Conservation (phyloP, 805 yeast species). For the Candida alai region DNA sequence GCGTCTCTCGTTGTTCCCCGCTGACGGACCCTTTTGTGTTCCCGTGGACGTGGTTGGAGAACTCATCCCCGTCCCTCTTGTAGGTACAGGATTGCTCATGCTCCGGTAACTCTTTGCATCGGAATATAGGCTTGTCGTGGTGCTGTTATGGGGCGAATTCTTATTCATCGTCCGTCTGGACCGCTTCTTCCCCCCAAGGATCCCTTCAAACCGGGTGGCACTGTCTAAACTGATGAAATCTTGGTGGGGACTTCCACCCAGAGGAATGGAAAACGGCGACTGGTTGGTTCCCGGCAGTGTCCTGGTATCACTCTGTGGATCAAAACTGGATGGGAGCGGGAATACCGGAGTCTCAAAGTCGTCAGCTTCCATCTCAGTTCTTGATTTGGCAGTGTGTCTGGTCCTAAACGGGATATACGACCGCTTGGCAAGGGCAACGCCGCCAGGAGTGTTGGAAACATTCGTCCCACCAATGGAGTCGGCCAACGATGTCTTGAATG, state of each 20-base stretch:
- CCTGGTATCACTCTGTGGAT: constrained; percentile 14
- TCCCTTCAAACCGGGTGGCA: constrained; percentile 22
- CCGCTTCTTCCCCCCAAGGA: constrained; percentile 25
- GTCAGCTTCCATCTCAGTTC: constrained; percentile 15
- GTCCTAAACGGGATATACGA: constrained; percentile 41
- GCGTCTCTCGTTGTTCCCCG: background rate
- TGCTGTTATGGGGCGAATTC: constrained; percentile 2
- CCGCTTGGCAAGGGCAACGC: constrained; percentile 18
- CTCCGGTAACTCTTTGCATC: background rate
- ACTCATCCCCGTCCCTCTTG: background rate
- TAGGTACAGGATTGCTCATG: background rate
- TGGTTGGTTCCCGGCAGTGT: constrained; percentile 12
- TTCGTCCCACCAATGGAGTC: constrained; percentile 46
- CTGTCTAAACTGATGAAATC: constrained; percentile 10
- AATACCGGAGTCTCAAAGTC: constrained; percentile 21
- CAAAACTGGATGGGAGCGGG: constrained; percentile 20
- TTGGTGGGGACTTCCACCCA: background rate
- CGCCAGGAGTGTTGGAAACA: constrained; percentile 6
- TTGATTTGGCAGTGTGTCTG: constrained; percentile 21
- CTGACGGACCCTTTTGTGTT: background rate
- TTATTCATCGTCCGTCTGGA: constrained; percentile 15
- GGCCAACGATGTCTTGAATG: constrained; percentile 72
- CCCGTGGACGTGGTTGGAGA: background rate
- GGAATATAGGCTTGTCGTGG: background rate
- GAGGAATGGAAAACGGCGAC: constrained; percentile 1